A percentile compares a stretch with the other conserved stretches of the same genome.
phyloP scores from a whole-genome alignment of 2,329 filamentous ascomycete genomes.

The Cadophora sp. region DNA sequence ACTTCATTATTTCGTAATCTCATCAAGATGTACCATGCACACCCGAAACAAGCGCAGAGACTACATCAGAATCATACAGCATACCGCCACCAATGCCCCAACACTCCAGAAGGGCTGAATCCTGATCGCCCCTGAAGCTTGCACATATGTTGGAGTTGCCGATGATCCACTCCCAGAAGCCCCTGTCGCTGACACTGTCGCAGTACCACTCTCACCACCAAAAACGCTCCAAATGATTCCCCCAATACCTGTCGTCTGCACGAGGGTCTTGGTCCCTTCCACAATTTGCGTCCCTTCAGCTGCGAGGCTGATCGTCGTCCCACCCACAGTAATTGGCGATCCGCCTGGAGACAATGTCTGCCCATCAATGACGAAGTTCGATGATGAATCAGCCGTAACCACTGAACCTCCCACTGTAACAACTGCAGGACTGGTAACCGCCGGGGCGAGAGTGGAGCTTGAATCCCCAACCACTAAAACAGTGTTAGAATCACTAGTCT shows the following conservation, averaged over 20 bases:
- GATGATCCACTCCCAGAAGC: slow-evolving; percentile 50
- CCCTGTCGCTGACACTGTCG: slow-evolving; percentile 51
- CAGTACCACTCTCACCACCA: slow-evolving; percentile 43
- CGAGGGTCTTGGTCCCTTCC: slow-evolving; percentile 1
- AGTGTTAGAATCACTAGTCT: slow-evolving; percentile 5
- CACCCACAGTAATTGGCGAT: slow-evolving; percentile 13
- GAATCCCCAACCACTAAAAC: slow-evolving; percentile 13
- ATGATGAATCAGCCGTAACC: slow-evolving; percentile 20
- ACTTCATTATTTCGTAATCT: neutral
- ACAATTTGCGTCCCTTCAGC: slow-evolving; percentile 7
- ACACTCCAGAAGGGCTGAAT: neutral
- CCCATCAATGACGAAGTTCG: slow-evolving; percentile 17
- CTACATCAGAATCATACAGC: neutral
- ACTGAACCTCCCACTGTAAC: slow-evolving; percentile 3
- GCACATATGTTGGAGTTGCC: slow-evolving; percentile 53
- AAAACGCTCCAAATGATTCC: slow-evolving; percentile 44
- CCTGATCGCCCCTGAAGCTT: slow-evolving; percentile 48
- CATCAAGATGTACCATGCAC: neutral
- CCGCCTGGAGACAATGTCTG: slow-evolving; percentile 26
- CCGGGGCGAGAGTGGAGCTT: slow-evolving; percentile 6
- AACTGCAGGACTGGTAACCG: neutral
- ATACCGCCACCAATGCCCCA: neutral
- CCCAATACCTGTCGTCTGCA: neutral
- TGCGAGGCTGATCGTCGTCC: slow-evolving; percentile 16
- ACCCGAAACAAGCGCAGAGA: neutral